Evolutionary conservation across 345 rosid species (phyloP).

Genomic region (Eutrema heterophyllum): DNA sequence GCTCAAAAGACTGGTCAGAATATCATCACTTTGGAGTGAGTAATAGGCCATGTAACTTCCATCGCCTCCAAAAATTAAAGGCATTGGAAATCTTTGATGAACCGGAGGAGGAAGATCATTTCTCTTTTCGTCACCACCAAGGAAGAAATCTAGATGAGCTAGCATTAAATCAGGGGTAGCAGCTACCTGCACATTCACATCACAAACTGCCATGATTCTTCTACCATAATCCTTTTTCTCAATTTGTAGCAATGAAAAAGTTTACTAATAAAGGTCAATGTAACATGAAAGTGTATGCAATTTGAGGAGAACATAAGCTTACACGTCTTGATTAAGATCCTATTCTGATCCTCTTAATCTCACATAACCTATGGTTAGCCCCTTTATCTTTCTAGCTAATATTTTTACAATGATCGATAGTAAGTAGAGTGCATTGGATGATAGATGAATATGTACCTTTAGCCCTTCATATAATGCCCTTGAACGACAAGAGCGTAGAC

Average conservation of each 20-base stretch:
- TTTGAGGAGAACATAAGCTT: neutral
- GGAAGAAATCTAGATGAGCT: conserved; percentile 83
- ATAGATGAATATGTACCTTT: conserved; percentile 48
- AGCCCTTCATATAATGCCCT: conserved; percentile 94
- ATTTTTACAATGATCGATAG: too few species aligned
- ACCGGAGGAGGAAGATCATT: conserved; percentile 78
- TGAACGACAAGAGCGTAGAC: conserved; percentile 95
- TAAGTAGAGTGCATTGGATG: neutral
- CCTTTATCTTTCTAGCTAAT: neutral
- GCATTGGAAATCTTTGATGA: conserved; percentile 70
- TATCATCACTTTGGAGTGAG: conserved; percentile 77
- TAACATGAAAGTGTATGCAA: neutral
- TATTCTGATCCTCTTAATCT: neutral
- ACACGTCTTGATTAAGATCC: neutral
- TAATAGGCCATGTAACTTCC: conserved; percentile 94
- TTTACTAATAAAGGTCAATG: neutral
- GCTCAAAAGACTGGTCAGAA: conserved; percentile 80
- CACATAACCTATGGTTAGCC: neutral
- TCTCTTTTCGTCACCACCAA: conserved; percentile 94
- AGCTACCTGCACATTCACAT: conserved; percentile 54
- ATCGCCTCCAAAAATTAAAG: conserved; percentile 76
- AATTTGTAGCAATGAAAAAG: neutral
- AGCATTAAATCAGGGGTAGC: conserved; percentile 84
- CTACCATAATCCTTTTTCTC: neutral
- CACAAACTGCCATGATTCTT: neutral